Percentiles rank a stretch among this genome's conserved stretches.
Evolutionary conservation across 768 basidiomycete species (phyloP).

Genomic region (Steccherinum ochraceum): DNA sequence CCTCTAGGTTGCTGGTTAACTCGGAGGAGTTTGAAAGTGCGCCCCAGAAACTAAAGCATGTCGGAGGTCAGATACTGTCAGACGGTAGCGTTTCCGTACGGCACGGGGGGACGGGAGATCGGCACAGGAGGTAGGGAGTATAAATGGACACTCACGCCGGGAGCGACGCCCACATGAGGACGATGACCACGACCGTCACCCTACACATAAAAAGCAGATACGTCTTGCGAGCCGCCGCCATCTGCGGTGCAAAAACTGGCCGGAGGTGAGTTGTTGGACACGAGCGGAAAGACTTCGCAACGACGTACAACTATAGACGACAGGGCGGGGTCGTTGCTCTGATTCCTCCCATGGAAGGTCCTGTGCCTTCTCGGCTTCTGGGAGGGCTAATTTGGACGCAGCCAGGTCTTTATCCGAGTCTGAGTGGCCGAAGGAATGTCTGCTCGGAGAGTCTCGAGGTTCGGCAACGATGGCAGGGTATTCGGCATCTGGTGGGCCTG

Average conservation of each 20-base stretch:
- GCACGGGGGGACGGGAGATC: too few relatives aligned
- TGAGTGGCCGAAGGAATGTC: too few relatives aligned
- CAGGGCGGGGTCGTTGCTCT: not conserved
- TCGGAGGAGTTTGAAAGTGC: slow-evolving; percentile 15
- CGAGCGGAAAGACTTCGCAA: not conserved
- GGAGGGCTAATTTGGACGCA: not conserved
- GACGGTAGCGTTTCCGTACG: not conserved
- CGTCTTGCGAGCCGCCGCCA: slow-evolving; percentile 18
- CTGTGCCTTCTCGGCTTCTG: not conserved
- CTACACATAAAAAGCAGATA: slow-evolving; percentile 27
- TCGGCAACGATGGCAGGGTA: not conserved
- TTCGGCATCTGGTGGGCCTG: not conserved
- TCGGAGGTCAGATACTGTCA: not conserved
- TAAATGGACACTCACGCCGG: slow-evolving; percentile 35
- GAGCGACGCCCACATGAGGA: slow-evolving; percentile 35
- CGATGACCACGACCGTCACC: slow-evolving; percentile 24
- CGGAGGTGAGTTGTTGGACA: not conserved
- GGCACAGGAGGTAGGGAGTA: too few relatives aligned
- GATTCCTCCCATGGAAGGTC: not conserved
- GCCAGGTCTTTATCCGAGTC: too few relatives aligned
- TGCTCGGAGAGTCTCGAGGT: not conserved
- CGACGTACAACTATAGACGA: not conserved
- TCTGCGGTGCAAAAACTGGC: slow-evolving; percentile 18
- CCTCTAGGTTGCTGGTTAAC: slow-evolving; percentile 26
- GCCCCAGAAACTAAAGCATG: slow-evolving; percentile 19